Evolutionary conservation across 2,329 filamentous ascomycete species (phyloP), one percentile per base, ranked within the genome.

Genomic region (Pseudocercospora macadamiae): DNA sequence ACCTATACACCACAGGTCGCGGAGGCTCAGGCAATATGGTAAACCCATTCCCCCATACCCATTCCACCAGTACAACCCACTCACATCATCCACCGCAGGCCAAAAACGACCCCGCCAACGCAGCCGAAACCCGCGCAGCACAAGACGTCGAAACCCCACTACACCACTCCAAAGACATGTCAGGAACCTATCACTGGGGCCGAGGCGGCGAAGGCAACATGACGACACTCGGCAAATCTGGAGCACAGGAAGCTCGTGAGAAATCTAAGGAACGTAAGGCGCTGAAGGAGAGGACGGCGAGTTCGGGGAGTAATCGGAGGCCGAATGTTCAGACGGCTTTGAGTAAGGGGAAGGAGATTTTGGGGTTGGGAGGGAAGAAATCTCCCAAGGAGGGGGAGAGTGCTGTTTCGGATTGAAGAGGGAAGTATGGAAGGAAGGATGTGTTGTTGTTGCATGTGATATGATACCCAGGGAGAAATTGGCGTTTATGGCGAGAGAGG

Each of bases 1-100:
- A 89, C n/a, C 81, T 90, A 65, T 92, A 93, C 71, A 96, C 93
- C 18, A 97, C 93, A 2, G 93, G 93, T 57, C 89, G 93, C 52
- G 93, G 93, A 56, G 93, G 93, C 61, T 87, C 85, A 3, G 92
- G 92, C 60, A 96, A 96, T 79, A 96, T 96, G 89, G 47, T 49
- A 21, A n/a, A n/a, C 23, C 25, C 16, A 14, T 25, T 32, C 12
- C 28, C 12, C 1, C 5, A 9, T 4, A 2, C 16, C 16, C 47
- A 30, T 4, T 19, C 42, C 26, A 28, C 23, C 14, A 23, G 21
- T 12, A 18, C 23, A 32, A 16, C 21, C 9, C 14, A 18, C 44
- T 25, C 44, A 28, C 44, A 10, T 3, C 14, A 3, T 25, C 16
- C 12, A n/a, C n/a, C n/a, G n/a, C n/a, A 49, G 47, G 87, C 89